Conservation (phyloP, 192 early-diverging fungal genomes). For the Backusella australiensis region DNA sequence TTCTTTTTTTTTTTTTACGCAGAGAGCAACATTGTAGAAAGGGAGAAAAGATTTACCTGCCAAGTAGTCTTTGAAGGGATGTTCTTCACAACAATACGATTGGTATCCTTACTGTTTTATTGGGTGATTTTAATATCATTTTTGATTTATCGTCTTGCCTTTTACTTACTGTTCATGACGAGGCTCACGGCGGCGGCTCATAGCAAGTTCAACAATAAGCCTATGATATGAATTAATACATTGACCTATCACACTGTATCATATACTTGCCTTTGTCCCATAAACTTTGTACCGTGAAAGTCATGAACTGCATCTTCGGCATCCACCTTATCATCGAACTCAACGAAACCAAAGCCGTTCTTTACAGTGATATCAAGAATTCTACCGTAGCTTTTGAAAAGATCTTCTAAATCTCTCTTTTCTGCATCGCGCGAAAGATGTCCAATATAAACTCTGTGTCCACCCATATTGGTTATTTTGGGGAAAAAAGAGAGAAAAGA, state of each 20-base stretch:
- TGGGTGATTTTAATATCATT: too few species aligned
- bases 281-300: conserved; percentile 76
- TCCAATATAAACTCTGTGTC: conserved; percentile 68
- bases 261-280: conserved; percentile 73
- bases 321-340: conserved; percentile 84
- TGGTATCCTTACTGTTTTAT: conserved; percentile 17
- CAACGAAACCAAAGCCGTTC: conserved; percentile 92
- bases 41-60: conserved; percentile 64
- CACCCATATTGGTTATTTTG: conserved; percentile 10
- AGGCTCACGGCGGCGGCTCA: conserved; percentile 55
- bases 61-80: conserved; percentile 79
- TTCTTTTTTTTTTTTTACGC: neutral
- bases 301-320: conserved; percentile 88
- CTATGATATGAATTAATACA: conserved; percentile 31
- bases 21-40: conserved; percentile 20
- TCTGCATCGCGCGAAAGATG: conserved; percentile 81
- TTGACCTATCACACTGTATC: neutral
- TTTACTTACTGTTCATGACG: conserved; percentile 28
- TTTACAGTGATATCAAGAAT: conserved; percentile 81
- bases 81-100: conserved; percentile 78
- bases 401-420: conserved; percentile 80
- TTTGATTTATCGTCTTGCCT: too few species aligned
- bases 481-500: neutral
- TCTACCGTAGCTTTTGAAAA: conserved; percentile 78
- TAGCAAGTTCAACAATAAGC: conserved; percentile 81